phyloP scores from a whole-genome alignment of 768 basidiomycete species.

The Crepidotus variabilis region DNA sequence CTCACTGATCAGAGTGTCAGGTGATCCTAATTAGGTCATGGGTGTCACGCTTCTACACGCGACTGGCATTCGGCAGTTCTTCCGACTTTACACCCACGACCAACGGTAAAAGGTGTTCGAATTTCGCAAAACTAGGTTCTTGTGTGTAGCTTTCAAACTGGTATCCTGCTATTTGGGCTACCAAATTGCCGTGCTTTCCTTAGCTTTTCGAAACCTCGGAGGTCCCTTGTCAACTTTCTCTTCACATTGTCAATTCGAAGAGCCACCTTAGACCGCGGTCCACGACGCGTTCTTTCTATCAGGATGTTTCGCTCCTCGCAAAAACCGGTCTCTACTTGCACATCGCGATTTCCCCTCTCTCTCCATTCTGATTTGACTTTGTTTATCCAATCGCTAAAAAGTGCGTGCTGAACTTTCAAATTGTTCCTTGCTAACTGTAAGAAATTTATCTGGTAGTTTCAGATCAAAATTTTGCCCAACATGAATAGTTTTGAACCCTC shows the following conservation, averaged over 20 bases:
- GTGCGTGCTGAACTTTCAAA: neutral
- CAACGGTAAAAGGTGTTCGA: too few species aligned
- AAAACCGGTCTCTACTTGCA: neutral
- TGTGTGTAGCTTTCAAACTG: too few species aligned
- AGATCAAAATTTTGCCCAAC: neutral
- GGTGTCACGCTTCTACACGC: neutral
- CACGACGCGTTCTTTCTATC: conserved; percentile 4
- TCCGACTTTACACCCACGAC: too few species aligned
- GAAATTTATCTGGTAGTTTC: neutral
- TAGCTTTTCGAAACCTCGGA: neutral
- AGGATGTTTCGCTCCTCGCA: conserved; percentile 2
- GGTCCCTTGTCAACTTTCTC: neutral
- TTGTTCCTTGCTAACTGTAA: neutral
- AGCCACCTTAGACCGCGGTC: neutral
- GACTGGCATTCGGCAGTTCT: too few species aligned
- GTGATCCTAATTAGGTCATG: conserved; percentile 16
- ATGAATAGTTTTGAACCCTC: neutral
- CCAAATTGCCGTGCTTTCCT: neutral
- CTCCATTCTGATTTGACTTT: neutral
- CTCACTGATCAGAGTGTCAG: conserved; percentile 18
- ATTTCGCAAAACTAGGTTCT: too few species aligned
- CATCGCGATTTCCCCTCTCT: neutral
- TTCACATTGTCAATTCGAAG: neutral
- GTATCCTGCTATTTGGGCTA: too few species aligned
- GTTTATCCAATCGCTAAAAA: neutral